phyloP scores from a whole-genome alignment of 139 green algal genomes.

The Picochlorum sp. region DNA sequence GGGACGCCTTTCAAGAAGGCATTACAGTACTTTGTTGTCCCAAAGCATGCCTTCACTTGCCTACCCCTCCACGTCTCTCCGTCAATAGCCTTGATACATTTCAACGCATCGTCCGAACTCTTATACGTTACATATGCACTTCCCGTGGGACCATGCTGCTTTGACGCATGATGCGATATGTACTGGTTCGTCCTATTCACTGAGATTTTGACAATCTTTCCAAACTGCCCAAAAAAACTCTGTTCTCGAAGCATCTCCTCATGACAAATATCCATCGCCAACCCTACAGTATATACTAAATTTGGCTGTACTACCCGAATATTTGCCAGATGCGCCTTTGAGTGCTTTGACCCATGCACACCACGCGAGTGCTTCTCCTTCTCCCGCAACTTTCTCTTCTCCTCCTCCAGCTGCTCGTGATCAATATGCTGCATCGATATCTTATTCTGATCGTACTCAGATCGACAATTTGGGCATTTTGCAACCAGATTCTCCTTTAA shows the following conservation, averaged over 20 bases:
- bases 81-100: slow-evolving; percentile 77
- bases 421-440: slow-evolving; percentile 49
- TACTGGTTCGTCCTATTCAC: slow-evolving; percentile 54
- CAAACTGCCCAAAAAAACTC: slow-evolving; percentile 80
- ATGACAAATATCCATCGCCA: slow-evolving; percentile 67
- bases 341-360: neutral
- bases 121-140: slow-evolving; percentile 82
- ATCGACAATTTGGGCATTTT: slow-evolving; percentile 74
- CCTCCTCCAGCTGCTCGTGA: slow-evolving; percentile 34
- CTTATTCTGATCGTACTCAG: slow-evolving; percentile 68
- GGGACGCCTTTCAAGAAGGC: slow-evolving; percentile 75
- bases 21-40: slow-evolving; percentile 96
- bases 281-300: slow-evolving; percentile 83
- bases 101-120: slow-evolving; percentile 58
- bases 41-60: slow-evolving; percentile 75
- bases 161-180: slow-evolving; percentile 7
- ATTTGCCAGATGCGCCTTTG: slow-evolving; percentile 39
- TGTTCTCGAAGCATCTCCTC: slow-evolving; percentile 58
- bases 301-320: slow-evolving; percentile 86
- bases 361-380: slow-evolving; percentile 24
- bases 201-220: slow-evolving; percentile 58
- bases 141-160: slow-evolving; percentile 48
- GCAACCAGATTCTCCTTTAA: slow-evolving; percentile 50
- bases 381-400: slow-evolving; percentile 35
- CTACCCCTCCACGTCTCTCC: slow-evolving; percentile 59